Evolutionary conservation across 2,329 filamentous ascomycete species (phyloP), one percentile per base, ranked within the genome.

Genomic region (Leptosphaerulina australis): DNA sequence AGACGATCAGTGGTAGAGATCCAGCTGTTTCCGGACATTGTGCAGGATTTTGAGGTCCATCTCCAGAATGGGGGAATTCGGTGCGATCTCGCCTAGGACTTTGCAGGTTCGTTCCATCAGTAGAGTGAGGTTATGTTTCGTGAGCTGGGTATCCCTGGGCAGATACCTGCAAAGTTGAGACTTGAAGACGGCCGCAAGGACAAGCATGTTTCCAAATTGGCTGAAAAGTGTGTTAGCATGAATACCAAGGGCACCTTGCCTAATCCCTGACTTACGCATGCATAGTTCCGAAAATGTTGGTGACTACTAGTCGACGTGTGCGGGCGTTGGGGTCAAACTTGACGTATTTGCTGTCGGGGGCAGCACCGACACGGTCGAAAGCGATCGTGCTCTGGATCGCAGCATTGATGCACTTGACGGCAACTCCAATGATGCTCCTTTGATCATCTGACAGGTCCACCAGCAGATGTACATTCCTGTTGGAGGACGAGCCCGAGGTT

Each of bases 191-290:
- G 93, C 91, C 20, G 90, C 85, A 2, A 99, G 83, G n/a, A 95
- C 90, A 38, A 97, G 79, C 66, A 97, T 84, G 69, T 97, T 97
- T 50, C 94, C 93, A 78, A 95, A 99, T 90, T 99, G 94, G 5
- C 92, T 96, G n/a, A n/a, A 56, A 12, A 4, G 35, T 51, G 17
- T 26, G 44, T 63, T 55, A 64, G 50, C 30, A 39, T 24, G 3
- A 21, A 30, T 34, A 1, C 4, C 1, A 20, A 9, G 49, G 44
- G 50, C 18, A 29, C 26, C 10, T 24, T 29, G 15, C 28, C 17
- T 15, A 18, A 12, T 10, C n/a, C 36, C 9, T 59, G 66, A 63
- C 71, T 61, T 56, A 54, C 53, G 54, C 56, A 53, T 53, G 50
- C 50, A 53, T 53, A 35, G 50, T 53, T 11, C 50, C 50, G 49